Evolutionary conservation across 1,139 yeast genomes (phyloP).

Genomic region (Kurtzmaniella quercitrusa): DNA sequence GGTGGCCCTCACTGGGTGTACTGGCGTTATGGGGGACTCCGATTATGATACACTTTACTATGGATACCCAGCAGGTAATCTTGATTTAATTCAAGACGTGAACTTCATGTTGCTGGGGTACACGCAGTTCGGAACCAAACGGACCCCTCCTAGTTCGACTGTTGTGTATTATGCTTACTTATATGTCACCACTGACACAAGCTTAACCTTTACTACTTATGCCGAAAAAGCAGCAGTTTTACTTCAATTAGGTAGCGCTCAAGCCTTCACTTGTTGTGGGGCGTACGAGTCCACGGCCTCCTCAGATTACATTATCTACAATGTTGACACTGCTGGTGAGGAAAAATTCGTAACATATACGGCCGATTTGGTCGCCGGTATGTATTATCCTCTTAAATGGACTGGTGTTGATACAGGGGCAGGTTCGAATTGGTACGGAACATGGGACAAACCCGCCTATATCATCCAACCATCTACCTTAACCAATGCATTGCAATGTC

Average conservation of each 20-base stretch:
- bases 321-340: background rate
- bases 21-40: background rate
- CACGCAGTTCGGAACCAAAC: background rate
- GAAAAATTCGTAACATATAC: background rate
- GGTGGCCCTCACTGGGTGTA: background rate
- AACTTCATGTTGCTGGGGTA: background rate
- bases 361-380: background rate
- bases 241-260: background rate
- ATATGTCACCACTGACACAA: background rate
- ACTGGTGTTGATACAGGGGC: background rate
- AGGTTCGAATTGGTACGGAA: background rate
- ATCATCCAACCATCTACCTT: no score
- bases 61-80: background rate
- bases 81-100: background rate
- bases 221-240: background rate
- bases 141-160: background rate
- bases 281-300: background rate
- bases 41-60: background rate
- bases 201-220: background rate
- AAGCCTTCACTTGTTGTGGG: background rate
- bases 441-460: background rate
- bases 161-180: background rate
- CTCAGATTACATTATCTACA: background rate
- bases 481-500: no score
- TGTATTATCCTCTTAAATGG: background rate